phyloP scores from a whole-genome alignment of 768 basidiomycete genomes.

The Tylopilus plumbeoviolaceoides region DNA sequence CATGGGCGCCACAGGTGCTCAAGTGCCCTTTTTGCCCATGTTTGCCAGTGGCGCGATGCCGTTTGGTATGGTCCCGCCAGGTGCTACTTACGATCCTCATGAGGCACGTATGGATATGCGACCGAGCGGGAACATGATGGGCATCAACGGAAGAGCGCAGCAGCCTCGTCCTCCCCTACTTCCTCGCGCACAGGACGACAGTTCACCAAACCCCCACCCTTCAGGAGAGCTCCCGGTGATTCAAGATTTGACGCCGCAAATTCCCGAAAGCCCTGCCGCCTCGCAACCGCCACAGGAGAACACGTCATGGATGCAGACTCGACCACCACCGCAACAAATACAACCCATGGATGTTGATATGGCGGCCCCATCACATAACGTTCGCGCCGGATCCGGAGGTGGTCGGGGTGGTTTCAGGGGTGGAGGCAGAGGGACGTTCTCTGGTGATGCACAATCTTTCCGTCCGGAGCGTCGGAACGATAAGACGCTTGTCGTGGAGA shows the following conservation, averaged over 20 bases:
- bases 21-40: constrained; percentile 68
- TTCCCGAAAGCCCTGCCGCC: constrained; percentile 32
- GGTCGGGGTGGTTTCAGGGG: constrained; percentile 45
- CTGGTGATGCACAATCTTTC: constrained; percentile 62
- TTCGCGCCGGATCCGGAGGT: constrained; percentile 31
- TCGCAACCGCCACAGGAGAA: constrained; percentile 21
- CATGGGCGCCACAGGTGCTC: constrained; percentile 40
- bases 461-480: constrained; percentile 63
- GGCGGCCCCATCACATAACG: constrained; percentile 19
- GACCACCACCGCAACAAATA: constrained; percentile 8
- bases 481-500: constrained; percentile 89
- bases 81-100: constrained; percentile 68
- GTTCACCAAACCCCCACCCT: constrained; percentile 36
- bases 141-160: constrained; percentile 29
- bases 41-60: constrained; percentile 54
- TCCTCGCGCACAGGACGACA: constrained; percentile 53
- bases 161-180: constrained; percentile 55
- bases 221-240: constrained; percentile 81
- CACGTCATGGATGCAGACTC: constrained; percentile 19
- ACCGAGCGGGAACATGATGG: constrained; percentile 36
- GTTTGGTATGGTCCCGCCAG: constrained; percentile 45
- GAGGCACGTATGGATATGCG: constrained; percentile 81
- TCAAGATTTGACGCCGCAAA: constrained; percentile 71
- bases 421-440: constrained; percentile 54
- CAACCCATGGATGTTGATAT: constrained; percentile 33